Evolutionary conservation across 1,284 basidiomycete species (phyloP).

Genomic region (Cronartium quercuum): DNA sequence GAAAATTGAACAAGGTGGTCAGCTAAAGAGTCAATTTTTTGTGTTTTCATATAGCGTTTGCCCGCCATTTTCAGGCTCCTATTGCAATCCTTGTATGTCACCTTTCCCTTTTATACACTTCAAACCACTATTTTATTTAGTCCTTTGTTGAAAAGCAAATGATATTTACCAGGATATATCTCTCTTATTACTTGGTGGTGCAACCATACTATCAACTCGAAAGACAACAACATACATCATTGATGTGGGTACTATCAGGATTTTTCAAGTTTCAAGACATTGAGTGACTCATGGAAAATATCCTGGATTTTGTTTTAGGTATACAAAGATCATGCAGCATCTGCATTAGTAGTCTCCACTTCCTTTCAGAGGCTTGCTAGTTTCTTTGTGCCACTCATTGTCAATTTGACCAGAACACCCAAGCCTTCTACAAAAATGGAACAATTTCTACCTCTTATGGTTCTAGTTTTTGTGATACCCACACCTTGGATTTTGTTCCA

Average conservation of each 20-base stretch:
- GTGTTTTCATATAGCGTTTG: too few species aligned
- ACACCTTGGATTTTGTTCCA: background rate
- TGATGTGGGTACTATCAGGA: slow-evolving; percentile 9
- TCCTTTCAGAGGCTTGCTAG: slow-evolving; percentile 16
- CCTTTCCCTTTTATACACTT: background rate
- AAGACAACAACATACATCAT: slow-evolving; percentile 27
- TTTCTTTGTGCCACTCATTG: slow-evolving; percentile 9
- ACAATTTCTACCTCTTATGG: background rate
- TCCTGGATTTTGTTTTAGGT: background rate
- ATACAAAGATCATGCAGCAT: slow-evolving; percentile 16
- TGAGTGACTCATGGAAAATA: background rate
- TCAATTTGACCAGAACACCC: slow-evolving; percentile 7
- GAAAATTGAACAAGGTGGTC: too few species aligned
- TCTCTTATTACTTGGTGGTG: slow-evolving; percentile 21
- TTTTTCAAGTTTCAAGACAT: background rate
- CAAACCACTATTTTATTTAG: background rate
- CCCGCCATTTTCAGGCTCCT: too few species aligned
- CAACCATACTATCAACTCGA: slow-evolving; percentile 4
- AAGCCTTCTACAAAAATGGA: background rate
- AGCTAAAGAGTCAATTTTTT: too few species aligned
- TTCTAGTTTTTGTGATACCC: background rate
- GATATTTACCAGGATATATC: slow-evolving; percentile 7
- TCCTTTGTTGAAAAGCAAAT: background rate
- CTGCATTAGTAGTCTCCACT: slow-evolving; percentile 7
- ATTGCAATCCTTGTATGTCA: too few species aligned